These are phyloP conservation scores for Luffa acutangula DNA, from an alignment of 306 rosid species.

Conservation along the genomic window DNA sequence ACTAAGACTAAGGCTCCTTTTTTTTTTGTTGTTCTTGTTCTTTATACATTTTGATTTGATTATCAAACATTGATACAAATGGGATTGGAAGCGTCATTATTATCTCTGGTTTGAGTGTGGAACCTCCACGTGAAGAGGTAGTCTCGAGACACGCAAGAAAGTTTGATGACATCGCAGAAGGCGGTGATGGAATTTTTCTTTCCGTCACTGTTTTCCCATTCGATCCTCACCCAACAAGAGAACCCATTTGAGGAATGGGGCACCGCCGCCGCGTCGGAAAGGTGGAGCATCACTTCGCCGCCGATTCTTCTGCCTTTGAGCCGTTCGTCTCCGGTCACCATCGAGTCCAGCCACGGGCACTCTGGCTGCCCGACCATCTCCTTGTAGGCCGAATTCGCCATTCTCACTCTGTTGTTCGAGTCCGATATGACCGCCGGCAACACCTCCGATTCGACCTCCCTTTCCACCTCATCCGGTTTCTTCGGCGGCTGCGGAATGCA, in stretches of 20 bases:
- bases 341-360: constrained; percentile 70
- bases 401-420: constrained; percentile 60
- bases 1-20: not conserved
- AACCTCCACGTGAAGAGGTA: constrained; percentile 83
- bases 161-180: constrained; percentile 61
- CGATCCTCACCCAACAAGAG: constrained; percentile 89
- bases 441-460: constrained; percentile 51
- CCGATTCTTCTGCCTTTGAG: constrained; percentile 44
- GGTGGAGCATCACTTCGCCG: constrained; percentile 58
- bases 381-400: constrained; percentile 79
- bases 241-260: constrained; percentile 59
- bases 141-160: constrained; percentile 59
- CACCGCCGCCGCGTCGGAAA: constrained; percentile 27
- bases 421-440: constrained; percentile 73
- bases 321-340: constrained; percentile 27
- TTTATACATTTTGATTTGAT: not conserved
- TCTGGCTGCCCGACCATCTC: constrained; percentile 90
- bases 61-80: constrained; percentile 20
- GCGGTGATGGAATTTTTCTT: constrained; percentile 37
- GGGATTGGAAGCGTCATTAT: constrained; percentile 25
- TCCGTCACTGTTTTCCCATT: constrained; percentile 38
- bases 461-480: constrained; percentile 48
- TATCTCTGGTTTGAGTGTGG: constrained; percentile 39
- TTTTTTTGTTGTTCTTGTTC: not conserved
- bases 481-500: constrained; percentile 1